These are phyloP conservation scores for Trypethelium eluteriae DNA, from an alignment of 495 filamentous ascomycete species.

Conservation along the genomic window DNA sequence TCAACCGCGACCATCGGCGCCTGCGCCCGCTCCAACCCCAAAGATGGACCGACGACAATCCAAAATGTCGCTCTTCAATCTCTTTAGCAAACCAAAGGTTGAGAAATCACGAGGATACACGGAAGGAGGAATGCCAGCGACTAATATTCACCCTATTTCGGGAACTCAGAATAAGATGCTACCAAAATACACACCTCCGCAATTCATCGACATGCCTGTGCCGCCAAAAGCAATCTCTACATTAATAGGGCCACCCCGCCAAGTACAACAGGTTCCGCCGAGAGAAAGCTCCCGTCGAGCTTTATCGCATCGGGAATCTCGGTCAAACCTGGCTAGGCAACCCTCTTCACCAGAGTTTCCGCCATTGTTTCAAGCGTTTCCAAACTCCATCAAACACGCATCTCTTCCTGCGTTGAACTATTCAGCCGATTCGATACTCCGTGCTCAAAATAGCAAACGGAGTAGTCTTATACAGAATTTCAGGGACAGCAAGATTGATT, in stretches of 20 bases:
- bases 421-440: slow-evolving; percentile 55
- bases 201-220: neutral
- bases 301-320: neutral
- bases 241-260: neutral
- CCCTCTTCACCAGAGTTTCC: slow-evolving; percentile 46
- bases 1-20: slow-evolving; percentile 1
- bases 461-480: slow-evolving; percentile 40
- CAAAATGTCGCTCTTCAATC: slow-evolving; percentile 38
- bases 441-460: slow-evolving; percentile 48
- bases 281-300: neutral
- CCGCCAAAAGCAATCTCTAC: slow-evolving; percentile 2
- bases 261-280: neutral
- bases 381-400: slow-evolving; percentile 63
- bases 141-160: slow-evolving; percentile 15
- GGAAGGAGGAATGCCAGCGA: slow-evolving; percentile 30
- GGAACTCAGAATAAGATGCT: neutral
- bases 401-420: slow-evolving; percentile 44
- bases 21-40: slow-evolving; percentile 12
- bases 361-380: slow-evolving; percentile 83
- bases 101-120: slow-evolving; percentile 34
- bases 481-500: slow-evolving; percentile 28
- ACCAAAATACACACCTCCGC: neutral
- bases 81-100: slow-evolving; percentile 40
- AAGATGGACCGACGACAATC: slow-evolving; percentile 27
- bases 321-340: neutral